A percentile compares a stretch with the other conserved stretches of the same genome.
phyloP scores from a whole-genome alignment of 2,329 filamentous ascomycete genomes.

The Berkeleyomyces rouxiae region DNA sequence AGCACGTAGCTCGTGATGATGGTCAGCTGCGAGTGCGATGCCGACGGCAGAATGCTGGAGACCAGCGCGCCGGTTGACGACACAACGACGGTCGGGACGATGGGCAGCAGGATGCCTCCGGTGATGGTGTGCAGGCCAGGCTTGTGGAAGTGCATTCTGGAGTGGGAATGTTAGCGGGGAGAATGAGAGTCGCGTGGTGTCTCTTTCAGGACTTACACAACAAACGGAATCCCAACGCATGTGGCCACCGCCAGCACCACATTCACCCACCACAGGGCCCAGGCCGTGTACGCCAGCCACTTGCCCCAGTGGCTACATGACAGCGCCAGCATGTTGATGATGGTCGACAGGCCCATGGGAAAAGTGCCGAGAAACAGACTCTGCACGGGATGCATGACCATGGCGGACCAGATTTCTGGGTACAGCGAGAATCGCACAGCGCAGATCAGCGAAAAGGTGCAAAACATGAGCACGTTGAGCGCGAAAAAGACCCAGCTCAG shows the following conservation, averaged over 20 bases:
- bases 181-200: neutral
- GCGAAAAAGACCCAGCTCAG: conserved; percentile 43
- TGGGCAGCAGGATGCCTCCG: conserved; percentile 47
- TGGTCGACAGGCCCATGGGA: conserved; percentile 52
- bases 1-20: conserved; percentile 49
- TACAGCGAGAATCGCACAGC: conserved; percentile 46
- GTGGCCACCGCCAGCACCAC: conserved; percentile 33
- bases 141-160: conserved; percentile 25
- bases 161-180: neutral
- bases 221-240: conserved; percentile 39
- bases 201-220: conserved; percentile 31
- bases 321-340: conserved; percentile 47
- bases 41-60: conserved; percentile 39
- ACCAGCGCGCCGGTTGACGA: conserved; percentile 48
- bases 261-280: conserved; percentile 43
- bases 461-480: conserved; percentile 43
- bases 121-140: conserved; percentile 41
- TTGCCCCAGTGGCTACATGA: conserved; percentile 46
- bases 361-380: conserved; percentile 52
- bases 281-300: conserved; percentile 37
- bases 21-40: conserved; percentile 40
- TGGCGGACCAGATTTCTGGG: conserved; percentile 46
- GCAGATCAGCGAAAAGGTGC: conserved; percentile 35
- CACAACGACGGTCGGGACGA: conserved; percentile 49
- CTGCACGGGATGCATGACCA: conserved; percentile 50